Evolutionary conservation across 495 filamentous ascomycete genomes (phyloP).

Genomic region (Podospora appendiculata): DNA sequence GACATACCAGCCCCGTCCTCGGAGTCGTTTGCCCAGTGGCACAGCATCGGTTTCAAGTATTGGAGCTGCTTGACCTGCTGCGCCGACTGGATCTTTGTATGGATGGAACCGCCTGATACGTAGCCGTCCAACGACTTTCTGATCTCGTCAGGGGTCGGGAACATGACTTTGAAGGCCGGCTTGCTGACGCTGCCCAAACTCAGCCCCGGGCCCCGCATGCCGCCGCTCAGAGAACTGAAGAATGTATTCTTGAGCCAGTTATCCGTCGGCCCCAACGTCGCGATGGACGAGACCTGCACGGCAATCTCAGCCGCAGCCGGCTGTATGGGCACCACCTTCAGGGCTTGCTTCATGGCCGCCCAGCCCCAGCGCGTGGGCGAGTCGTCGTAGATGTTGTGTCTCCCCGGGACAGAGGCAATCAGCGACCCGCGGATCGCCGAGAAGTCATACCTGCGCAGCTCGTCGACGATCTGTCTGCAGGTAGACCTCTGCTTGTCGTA

Average conservation of each 20-base stretch:
- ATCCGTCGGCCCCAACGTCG: conserved; percentile 65
- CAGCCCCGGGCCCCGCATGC: neutral
- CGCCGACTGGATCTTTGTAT: conserved; percentile 63
- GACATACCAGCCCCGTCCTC: conserved; percentile 29
- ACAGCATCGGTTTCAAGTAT: conserved; percentile 63
- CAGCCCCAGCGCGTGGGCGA: conserved; percentile 62
- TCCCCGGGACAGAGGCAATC: conserved; percentile 68
- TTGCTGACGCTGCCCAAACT: neutral
- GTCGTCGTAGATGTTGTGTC: conserved; percentile 37
- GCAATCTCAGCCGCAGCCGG: conserved; percentile 45
- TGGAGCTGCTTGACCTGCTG: conserved; percentile 66
- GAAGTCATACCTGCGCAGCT: conserved; percentile 64
- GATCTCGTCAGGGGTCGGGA: conserved; percentile 74
- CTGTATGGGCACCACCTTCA: conserved; percentile 44
- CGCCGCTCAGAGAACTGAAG: conserved; percentile 43
- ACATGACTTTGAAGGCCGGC: conserved; percentile 54
- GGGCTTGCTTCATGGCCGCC: conserved; percentile 54
- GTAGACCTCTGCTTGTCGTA: conserved; percentile 54
- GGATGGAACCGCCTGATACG: conserved; percentile 68
- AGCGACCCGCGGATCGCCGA: conserved; percentile 60
- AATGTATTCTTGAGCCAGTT: conserved; percentile 67
- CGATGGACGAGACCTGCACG: conserved; percentile 75
- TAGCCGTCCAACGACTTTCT: conserved; percentile 76
- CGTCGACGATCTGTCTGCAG: conserved; percentile 41
- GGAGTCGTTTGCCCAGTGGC: conserved; percentile 56